These are phyloP conservation scores for Solanum virginianum DNA, from an alignment of 257 asterid species.

Conservation along the genomic window DNA sequence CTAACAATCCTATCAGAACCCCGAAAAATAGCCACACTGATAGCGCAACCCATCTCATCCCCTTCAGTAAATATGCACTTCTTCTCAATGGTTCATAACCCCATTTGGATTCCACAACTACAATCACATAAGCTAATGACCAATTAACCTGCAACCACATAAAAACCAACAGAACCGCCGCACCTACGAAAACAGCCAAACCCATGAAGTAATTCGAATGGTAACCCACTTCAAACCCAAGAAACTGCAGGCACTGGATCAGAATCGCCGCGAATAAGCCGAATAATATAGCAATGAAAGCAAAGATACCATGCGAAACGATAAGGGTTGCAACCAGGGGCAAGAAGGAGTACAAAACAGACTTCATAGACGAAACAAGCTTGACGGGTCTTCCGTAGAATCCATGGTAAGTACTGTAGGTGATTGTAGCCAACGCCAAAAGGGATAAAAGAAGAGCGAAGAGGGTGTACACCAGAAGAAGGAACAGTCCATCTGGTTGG, in stretches of 20 bases:
- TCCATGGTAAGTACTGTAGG: conserved; percentile 45
- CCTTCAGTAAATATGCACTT: conserved; percentile 45
- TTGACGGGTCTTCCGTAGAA: conserved; percentile 42
- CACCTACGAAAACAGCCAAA: neutral
- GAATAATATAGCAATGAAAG: neutral
- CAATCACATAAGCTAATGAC: conserved; percentile 33
- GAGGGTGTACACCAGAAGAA: conserved; percentile 12
- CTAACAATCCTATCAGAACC: conserved; percentile 1
- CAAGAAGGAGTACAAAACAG: conserved; percentile 26
- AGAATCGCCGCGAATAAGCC: neutral
- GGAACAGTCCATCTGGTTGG: neutral
- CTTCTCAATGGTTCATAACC: conserved; percentile 45
- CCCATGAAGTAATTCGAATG: conserved; percentile 3
- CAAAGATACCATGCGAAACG: neutral
- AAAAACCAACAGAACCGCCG: neutral
- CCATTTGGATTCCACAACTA: conserved; percentile 54
- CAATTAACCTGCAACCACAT: conserved; percentile 31
- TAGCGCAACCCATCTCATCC: conserved; percentile 30
- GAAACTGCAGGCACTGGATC: neutral
- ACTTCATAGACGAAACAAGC: conserved; percentile 31
- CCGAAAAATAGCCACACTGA: conserved; percentile 13
- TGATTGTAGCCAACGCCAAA: conserved; percentile 38
- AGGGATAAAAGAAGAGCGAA: conserved; percentile 11
- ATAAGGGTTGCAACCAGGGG: conserved; percentile 15
- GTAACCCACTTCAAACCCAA: conserved; percentile 29